Evolutionary conservation across 257 asterid genomes (phyloP), one percentile per base, ranked within the genome.

Genomic region (Eustoma russellianum): DNA sequence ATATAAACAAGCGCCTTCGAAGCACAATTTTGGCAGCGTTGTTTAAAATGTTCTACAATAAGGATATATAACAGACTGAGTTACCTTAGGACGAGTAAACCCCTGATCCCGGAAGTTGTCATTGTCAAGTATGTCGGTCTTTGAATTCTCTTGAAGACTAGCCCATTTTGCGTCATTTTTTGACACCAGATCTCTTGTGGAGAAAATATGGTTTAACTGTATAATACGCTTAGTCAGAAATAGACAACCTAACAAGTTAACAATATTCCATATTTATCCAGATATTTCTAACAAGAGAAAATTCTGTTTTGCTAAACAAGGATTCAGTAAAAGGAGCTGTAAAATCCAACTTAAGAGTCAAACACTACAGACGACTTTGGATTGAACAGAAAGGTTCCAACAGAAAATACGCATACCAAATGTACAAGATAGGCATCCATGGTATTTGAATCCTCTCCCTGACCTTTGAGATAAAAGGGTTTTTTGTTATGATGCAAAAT

Each of bases 21-120:
- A 50, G 44, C 3, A 51, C 7, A 52, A 15, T 6, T 11, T 38
- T 38, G 46, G 35, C 17, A 41, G 9, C 46, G 5, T 41, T 5
- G 59, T 6, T 33, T n/a, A 15, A 41, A 48, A 34, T 47, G 49
- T 11, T 45, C 9, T 0, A 40, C 7, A 40, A 2, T 2, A 48
- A 24, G 30, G 30, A 24, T 2, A 24, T 24, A 24, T 4, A 11
- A n/a, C 19, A 38, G 16, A 40, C 52, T n/a, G 50, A 41, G 50
- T 51, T 73, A 91, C 98, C 98, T 91, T 87, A 19, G 98, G 97
- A 61, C 95, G 98, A 50, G 95, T 91, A 73, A 79, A 87, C 40
- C 98, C 98, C 24, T 80, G 95, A 68, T 91, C 98, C 17, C 73
- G 81, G 57, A 73, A 77, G 57, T 70, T 78, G 53, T 79, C 94